Evolutionary conservation across 2,329 filamentous ascomycete species (phyloP), one percentile per base, ranked within the genome.

Genomic region (Pseudocercospora pini-densiflorae): DNA sequence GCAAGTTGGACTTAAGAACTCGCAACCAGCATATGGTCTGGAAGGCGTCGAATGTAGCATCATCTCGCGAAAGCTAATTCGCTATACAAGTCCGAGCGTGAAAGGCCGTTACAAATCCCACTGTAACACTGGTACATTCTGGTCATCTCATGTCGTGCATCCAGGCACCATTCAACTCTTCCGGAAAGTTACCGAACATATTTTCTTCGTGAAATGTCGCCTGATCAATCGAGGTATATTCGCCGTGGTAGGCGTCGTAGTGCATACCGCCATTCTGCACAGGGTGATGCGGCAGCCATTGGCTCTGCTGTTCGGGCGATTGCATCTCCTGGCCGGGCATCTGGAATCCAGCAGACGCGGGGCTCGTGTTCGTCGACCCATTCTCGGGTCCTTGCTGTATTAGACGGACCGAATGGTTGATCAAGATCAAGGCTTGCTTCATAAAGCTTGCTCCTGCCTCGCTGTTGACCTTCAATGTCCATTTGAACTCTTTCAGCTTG

Each of bases 391-490:
- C 59, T 53, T 66, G 65, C 24, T 62, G 60, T 23, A 59, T 54
- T 5, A 71, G 55, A 7, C 66, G 68, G 19, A 70, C 62, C 23
- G 66, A 58, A 27, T 67, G 67, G 31, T 69, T 67, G 57, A 74
- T 71, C 53, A 71, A 45, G 9, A 63, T 62, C n/a, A 80, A 73
- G 1, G 79, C 78, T 24, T 75, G 75, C 64, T 80, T 79, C 67
- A 83, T 79, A 62, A 83, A 82, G 29, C 78, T 78, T 8, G 81
- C 80, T 1, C 79, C 78, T 21, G 73, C 78, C 62, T 80, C 81
- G 36, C 77, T 77, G 16, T 78, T 81, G 24, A 82, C 74, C 43
- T 80, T 79, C 54, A 82, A 69, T 5, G 74, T 77, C 80, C 80
- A 82, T 55, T 79, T 74, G 65, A 80, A 80, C 62, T 81, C 79